Evolutionary conservation across 2,329 filamentous ascomycete genomes (phyloP).

Genomic region (Stachybotrys chlorohalonatus): DNA sequence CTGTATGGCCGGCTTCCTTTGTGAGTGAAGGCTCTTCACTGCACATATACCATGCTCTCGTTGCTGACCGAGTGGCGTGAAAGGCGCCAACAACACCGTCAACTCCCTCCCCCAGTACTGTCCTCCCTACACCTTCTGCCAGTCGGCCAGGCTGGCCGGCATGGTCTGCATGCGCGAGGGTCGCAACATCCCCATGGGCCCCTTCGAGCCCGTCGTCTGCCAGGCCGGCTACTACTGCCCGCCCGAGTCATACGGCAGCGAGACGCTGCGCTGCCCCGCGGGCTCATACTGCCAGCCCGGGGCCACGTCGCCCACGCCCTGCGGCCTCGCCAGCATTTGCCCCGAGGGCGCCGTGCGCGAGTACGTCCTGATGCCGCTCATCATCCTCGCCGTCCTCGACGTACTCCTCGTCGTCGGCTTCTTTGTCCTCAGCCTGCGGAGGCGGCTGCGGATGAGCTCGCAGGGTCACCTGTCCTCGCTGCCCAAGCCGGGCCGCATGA

Average conservation of each 20-base stretch:
- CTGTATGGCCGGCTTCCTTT: conserved; percentile 32
- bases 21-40: conserved; percentile 15
- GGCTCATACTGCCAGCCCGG: conserved; percentile 44
- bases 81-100: conserved; percentile 34
- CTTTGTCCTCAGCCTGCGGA: conserved; percentile 10
- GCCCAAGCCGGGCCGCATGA: conserved; percentile 18
- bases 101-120: conserved; percentile 37
- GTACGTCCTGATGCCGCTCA: conserved; percentile 32
- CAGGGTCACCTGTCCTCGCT: conserved; percentile 6
- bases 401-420: conserved; percentile 24
- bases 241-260: conserved; percentile 17
- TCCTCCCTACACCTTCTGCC: conserved; percentile 27
- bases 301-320: conserved; percentile 36
- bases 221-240: conserved; percentile 41
- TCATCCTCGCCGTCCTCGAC: conserved; percentile 33
- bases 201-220: conserved; percentile 43
- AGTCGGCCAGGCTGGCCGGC: conserved; percentile 24
- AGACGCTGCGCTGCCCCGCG: conserved; percentile 32
- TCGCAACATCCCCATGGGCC: conserved; percentile 31
- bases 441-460: conserved; percentile 8
- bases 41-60: background rate
- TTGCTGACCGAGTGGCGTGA: conserved; percentile 4
- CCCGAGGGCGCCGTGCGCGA: conserved; percentile 32
- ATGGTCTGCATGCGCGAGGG: conserved; percentile 20
- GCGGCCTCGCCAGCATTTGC: conserved; percentile 34